A percentile compares a stretch with the other conserved stretches of the same genome.
Conservation (phyloP, 73 alveolate species). For the Paramecium bursaria region DNA sequence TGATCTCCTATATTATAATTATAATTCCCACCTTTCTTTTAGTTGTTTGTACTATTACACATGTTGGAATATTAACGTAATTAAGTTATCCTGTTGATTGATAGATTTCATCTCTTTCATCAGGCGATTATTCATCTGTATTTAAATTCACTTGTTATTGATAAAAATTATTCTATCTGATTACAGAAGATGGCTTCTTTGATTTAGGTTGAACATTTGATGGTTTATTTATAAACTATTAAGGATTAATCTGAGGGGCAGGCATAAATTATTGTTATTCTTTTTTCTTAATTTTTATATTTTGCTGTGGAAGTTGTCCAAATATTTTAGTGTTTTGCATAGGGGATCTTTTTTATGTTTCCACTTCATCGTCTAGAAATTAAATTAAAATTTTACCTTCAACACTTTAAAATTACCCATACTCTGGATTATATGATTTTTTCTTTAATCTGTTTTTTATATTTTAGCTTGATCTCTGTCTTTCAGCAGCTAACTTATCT, state of each 20-base stretch:
- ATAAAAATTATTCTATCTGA: conserved; percentile 14
- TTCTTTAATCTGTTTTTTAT: conserved; percentile 33
- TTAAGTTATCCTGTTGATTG: conserved; percentile 26
- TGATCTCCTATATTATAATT: conserved; percentile 43
- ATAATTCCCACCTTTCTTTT: too few relatives aligned
- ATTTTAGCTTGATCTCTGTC: background rate
- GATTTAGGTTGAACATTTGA: too few relatives aligned
- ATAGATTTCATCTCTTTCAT: conserved; percentile 36
- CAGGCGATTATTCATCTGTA: conserved; percentile 44
- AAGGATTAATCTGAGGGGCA: background rate
- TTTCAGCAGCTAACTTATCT: background rate
- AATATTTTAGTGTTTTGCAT: too few relatives aligned
- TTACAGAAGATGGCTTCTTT: too few relatives aligned
- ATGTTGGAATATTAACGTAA: background rate
- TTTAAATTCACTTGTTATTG: background rate
- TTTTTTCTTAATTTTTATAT: background rate
- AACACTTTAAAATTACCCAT: too few relatives aligned
- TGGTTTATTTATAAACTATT: too few relatives aligned
- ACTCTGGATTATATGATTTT: conserved; percentile 44
- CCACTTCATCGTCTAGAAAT: conserved; percentile 1
- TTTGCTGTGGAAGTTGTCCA: too few relatives aligned
- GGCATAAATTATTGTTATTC: conserved; percentile 23
- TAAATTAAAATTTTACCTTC: too few relatives aligned
- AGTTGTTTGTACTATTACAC: background rate
- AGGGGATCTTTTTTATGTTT: too few relatives aligned